Base-by-base conservation (phyloP, 2,329 filamentous ascomycete genomes). In the Grosmannia clavigera region DNA sequence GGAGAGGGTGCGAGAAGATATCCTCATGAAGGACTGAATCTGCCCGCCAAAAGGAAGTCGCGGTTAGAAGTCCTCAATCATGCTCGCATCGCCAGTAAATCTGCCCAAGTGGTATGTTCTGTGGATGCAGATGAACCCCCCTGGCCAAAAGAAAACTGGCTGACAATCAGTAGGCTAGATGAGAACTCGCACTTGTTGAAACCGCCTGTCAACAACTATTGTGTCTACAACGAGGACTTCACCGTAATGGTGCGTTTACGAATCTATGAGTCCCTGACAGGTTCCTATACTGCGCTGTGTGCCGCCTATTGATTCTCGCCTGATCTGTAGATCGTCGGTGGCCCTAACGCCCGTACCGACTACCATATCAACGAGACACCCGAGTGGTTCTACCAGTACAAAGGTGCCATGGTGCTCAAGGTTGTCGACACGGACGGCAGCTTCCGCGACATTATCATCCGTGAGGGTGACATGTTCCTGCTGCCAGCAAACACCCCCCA, bases 301-400 rank as follows among this genome's bases (percentile, higher is more conserved):
- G 19, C 43, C 19, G 43, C 14, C 43, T 51, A 27, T 31, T 58
- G 35, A 16, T 35, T 11, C 16, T 19, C 43, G 43, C 19, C 16
- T 53, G 5, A 5, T 5, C 22, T 35, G 7, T 54, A 70, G 69
- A 70, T 71, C 67, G 92, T 99, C 64, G 94, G 94, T 70, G 94
- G 94, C 14, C 94, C 94, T 68, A 97, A 97, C 73, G 90, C 90
- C 63, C 85, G 94, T 65, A 96, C 92, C 60, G 94, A 97, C 79
- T 99, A 96, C 79, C 94, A 97, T 80, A 92, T 97, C 81, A 97
- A 97, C 79, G 78, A 85, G 68, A 97, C 92, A 0, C 85, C 94
- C 14, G 94, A 97, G 74, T 97, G 92, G 86, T 99, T 97, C 83
- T 97, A 94, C 80, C 92, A 97, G 74, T 85, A 96, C 81, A 85